These are phyloP conservation scores for Akanthomyces muscarius DNA, from an alignment of 2,329 filamentous ascomycete species.

Conservation along the genomic window DNA sequence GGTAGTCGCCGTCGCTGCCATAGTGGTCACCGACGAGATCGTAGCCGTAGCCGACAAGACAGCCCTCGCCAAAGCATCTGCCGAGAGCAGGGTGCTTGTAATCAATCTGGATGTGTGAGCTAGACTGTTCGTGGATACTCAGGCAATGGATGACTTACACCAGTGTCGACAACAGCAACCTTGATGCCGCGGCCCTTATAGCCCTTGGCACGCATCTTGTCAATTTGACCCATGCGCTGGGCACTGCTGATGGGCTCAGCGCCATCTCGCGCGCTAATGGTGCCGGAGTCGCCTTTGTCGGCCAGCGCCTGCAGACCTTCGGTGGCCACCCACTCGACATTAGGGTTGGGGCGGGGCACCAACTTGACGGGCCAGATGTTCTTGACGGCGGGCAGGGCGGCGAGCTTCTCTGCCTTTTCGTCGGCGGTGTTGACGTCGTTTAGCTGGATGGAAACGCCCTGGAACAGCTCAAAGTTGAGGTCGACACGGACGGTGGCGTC, in stretches of 20 bases:
- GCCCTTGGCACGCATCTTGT: constrained; percentile 47
- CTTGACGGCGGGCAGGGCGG: constrained; percentile 42
- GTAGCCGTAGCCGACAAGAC: constrained; percentile 53
- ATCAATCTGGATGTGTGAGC: constrained; percentile 42
- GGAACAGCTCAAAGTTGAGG: constrained; percentile 49
- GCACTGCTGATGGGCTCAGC: constrained; percentile 35
- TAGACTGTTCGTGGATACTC: neutral
- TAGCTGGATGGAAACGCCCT: constrained; percentile 51
- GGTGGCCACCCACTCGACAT: constrained; percentile 42
- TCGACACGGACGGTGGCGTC: constrained; percentile 44
- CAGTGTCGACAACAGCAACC: constrained; percentile 51
- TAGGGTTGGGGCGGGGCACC: constrained; percentile 41
- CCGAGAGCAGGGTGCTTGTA: constrained; percentile 61
- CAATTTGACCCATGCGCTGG: constrained; percentile 55
- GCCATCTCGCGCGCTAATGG: constrained; percentile 18
- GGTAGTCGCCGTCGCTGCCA: constrained; percentile 31
- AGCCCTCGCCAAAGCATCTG: constrained; percentile 56
- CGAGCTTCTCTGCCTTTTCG: constrained; percentile 38
- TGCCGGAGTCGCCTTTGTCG: neutral
- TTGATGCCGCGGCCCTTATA: constrained; percentile 49
- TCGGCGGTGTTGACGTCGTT: constrained; percentile 43
- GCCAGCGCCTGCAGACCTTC: constrained; percentile 18
- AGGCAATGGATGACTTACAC: constrained; percentile 36
- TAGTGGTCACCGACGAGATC: constrained; percentile 57
- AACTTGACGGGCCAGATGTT: constrained; percentile 44